These are phyloP conservation scores for Alternaria consortialis DNA, from an alignment of 2,329 filamentous ascomycete species.

Conservation along the genomic window DNA sequence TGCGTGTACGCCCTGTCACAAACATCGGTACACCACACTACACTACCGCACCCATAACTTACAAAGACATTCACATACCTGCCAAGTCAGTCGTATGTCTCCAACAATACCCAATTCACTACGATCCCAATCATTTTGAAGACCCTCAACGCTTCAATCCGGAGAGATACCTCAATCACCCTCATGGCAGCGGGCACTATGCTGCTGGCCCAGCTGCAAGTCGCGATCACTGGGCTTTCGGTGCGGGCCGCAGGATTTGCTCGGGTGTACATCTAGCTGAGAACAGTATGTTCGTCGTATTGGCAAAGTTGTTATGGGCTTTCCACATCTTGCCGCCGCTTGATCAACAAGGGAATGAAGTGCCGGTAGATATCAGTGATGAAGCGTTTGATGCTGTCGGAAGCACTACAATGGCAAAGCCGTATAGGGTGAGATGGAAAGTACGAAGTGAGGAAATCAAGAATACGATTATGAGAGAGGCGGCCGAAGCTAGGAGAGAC, in stretches of 20 bases:
- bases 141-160: conserved; percentile 55
- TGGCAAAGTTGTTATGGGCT: conserved; percentile 59
- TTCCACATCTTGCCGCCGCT: conserved; percentile 56
- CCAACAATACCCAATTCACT: conserved; percentile 44
- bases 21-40: conserved; percentile 49
- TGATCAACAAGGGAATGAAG: conserved; percentile 47
- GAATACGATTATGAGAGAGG: conserved; percentile 37
- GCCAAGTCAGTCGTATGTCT: conserved; percentile 49
- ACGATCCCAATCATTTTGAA: conserved; percentile 49
- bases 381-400: conserved; percentile 43
- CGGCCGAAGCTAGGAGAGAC: conserved; percentile 35
- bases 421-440: conserved; percentile 38
- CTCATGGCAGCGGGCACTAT: conserved; percentile 42
- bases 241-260: conserved; percentile 56
- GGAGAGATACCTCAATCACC: conserved; percentile 53
- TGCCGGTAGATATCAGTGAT: conserved; percentile 48
- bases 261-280: conserved; percentile 56
- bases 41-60: conserved; percentile 48
- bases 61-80: conserved; percentile 56
- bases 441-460: conserved; percentile 33
- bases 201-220: conserved; percentile 46
- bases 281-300: conserved; percentile 52
- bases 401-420: conserved; percentile 46
- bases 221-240: conserved; percentile 51
- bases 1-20: conserved; percentile 51